Evolutionary conservation across 345 rosid genomes (phyloP).

Genomic region (Mercurialis annua): DNA sequence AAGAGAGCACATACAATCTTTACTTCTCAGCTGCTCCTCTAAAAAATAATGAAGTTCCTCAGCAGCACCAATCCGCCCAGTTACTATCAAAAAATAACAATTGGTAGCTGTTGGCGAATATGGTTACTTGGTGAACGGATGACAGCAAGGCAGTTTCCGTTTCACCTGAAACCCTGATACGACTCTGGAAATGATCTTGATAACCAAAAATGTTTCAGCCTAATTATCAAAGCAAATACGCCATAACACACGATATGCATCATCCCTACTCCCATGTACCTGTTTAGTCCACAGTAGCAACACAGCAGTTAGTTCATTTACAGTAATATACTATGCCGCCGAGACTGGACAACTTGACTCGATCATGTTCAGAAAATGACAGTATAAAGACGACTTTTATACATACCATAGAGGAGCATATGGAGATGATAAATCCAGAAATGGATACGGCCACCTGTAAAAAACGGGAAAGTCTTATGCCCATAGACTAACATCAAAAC

Average conservation of each 20-base stretch:
- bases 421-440: conserved; percentile 69
- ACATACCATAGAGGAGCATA: conserved; percentile 82
- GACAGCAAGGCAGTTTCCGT: background rate
- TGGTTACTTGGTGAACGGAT: background rate
- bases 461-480: conserved; percentile 10
- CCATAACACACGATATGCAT: conserved; percentile 69
- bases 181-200: conserved; percentile 47
- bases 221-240: conserved; percentile 54
- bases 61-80: conserved; percentile 1
- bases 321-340: background rate
- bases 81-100: background rate
- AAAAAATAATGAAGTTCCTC: background rate
- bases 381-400: background rate
- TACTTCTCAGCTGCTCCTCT: background rate
- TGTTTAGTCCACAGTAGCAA: conserved; percentile 28
- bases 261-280: conserved; percentile 74
- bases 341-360: background rate
- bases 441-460: conserved; percentile 93
- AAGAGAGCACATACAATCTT: background rate
- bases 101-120: background rate
- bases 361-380: background rate
- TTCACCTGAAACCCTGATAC: conserved; percentile 30
- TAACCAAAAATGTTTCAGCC: conserved; percentile 53
- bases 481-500: background rate
- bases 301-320: background rate